Conservation (phyloP, 768 basidiomycete species). For the Pholiota conissans region DNA sequence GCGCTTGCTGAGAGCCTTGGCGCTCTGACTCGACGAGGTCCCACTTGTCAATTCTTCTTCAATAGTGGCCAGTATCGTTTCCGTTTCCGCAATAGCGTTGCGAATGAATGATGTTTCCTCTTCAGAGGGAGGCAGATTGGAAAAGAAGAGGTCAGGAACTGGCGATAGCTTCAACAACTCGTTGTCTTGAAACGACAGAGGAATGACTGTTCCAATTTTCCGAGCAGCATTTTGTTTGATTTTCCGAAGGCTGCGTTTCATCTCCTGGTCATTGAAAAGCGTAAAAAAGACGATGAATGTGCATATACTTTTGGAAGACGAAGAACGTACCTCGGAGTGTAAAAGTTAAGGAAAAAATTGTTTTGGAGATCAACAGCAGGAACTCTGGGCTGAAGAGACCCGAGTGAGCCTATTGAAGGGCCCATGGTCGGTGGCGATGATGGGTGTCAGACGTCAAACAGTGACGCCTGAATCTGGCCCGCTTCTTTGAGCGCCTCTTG, state of each 20-base stretch:
- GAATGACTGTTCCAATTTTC: not conserved
- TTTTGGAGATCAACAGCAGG: too few relatives aligned
- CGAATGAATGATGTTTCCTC: not conserved
- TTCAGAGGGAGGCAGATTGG: not conserved
- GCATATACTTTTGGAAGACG: too few relatives aligned
- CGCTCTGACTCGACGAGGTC: not conserved
- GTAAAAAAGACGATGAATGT: not conserved
- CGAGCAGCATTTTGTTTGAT: not conserved
- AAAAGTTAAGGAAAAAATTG: too few relatives aligned
- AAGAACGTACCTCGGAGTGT: too few relatives aligned
- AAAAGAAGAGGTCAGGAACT: not conserved
- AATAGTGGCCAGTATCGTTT: not conserved
- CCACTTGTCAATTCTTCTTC: not conserved
- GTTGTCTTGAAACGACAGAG: not conserved
- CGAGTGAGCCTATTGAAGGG: too few relatives aligned
- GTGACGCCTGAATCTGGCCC: too few relatives aligned
- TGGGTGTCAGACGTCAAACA: not conserved
- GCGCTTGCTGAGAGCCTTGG: not conserved
- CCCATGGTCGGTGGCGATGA: too few relatives aligned
- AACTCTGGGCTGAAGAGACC: not conserved
- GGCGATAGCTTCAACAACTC: not conserved
- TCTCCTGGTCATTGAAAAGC: not conserved
- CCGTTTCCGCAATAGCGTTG: not conserved
- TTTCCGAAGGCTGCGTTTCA: not conserved
- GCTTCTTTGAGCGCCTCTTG: not conserved